Conservation (phyloP, 139 green algal genomes). For the Chlorella ohadii region DNA sequence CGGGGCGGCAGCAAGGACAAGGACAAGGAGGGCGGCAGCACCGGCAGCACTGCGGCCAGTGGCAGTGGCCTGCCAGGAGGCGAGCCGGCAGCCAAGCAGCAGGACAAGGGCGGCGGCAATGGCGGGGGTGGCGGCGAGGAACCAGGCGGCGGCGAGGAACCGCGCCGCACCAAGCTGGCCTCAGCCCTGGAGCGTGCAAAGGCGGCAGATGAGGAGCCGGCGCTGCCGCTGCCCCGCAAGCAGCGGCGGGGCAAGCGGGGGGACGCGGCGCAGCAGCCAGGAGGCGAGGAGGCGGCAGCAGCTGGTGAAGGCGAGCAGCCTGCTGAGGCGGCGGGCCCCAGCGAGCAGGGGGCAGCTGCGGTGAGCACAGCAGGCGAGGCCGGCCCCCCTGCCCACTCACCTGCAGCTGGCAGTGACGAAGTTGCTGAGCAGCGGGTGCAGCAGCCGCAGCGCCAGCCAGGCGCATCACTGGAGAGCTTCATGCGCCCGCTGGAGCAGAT, state of each 20-base stretch:
- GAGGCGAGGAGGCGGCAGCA: background rate
- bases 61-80: background rate
- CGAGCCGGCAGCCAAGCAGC: background rate
- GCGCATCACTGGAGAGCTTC: conserved; percentile 6
- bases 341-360: too few relatives aligned
- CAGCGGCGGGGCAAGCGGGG: background rate
- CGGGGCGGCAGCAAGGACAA: conserved; percentile 1
- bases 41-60: background rate
- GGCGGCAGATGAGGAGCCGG: background rate
- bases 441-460: conserved; percentile 1
- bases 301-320: background rate
- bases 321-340: background rate
- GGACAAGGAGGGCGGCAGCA: background rate
- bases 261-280: background rate
- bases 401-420: too few relatives aligned
- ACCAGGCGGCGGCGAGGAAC: background rate
- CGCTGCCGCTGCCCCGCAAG: background rate
- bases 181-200: background rate
- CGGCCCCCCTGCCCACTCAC: too few relatives aligned
- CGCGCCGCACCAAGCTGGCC: conserved; percentile 3
- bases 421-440: background rate
- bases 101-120: background rate
- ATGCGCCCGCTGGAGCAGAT: conserved; percentile 28
- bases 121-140: background rate
- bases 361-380: too few relatives aligned